Base-by-base conservation (phyloP, 2,329 filamentous ascomycete species). In the Periconia sp. region DNA sequence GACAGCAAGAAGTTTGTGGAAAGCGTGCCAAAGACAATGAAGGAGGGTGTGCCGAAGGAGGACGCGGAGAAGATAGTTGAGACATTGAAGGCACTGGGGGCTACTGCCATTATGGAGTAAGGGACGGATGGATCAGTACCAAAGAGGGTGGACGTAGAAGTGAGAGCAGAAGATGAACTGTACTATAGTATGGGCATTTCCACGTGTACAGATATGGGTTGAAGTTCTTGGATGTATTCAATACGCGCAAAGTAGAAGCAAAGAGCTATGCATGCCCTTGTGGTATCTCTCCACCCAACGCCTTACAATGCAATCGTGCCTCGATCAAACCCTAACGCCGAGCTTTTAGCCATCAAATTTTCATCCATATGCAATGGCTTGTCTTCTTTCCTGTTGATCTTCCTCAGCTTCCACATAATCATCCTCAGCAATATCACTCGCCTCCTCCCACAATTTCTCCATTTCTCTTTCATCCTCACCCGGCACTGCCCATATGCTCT, bases 1-100 rank as follows among this genome's bases (percentile, higher is more conserved):
- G 94, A 99, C 76, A 95, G 89, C 78, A 99, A 99, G 87, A 99
- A 99, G 81, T 99, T 99, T 67, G 94, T 99, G 57, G 94, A 99
- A 82, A 90, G 89, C 69, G 92, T 89, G 59, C 94, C 94, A 54
- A 99, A 99, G 87, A 78, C 89, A 73, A 89, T 99, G 89, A 97
- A 97, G 86, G 94, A 99, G 78, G 92, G 88, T 37, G 91, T 99
- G 59, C 88, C 92, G 54, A 99, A 99, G 84, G 94, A 99, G 68
- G 95, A 99, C 73, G 91, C 90, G 6, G 92, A 97, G 82, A 99
- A 99, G 86, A 96, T 99, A 67, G 84, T 99, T 46, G 89, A 89
- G 73, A 85, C 89, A 29, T 82, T 99, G 79, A 97, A 97, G 84
- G 92, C 83, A 57, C 78, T 99, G 50, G 94, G 94, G 56, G 94